Conservation (phyloP, 768 basidiomycete species). For the Mycena vulgaris region DNA sequence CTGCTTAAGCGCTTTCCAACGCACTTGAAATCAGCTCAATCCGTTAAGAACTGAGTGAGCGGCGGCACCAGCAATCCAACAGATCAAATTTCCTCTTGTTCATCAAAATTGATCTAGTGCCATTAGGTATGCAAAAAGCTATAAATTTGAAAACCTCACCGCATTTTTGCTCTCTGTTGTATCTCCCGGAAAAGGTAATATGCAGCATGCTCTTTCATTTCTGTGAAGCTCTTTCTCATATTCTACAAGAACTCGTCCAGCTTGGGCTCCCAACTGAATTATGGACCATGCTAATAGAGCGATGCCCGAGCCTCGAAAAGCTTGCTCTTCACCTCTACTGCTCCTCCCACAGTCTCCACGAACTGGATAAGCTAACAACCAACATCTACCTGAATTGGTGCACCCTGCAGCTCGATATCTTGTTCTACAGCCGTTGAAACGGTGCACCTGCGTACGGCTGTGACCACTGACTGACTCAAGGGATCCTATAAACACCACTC, state of each 20-base stretch:
- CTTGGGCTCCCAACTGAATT: constrained; percentile 38
- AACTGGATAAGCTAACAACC: not conserved
- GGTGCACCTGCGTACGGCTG: no score
- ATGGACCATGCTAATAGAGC: constrained; percentile 26
- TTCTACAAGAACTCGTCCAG: not conserved
- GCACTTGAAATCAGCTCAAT: no score
- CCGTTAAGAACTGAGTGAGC: no score
- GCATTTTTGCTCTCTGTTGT: constrained; percentile 1
- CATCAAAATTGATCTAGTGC: no score
- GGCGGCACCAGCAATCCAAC: no score
- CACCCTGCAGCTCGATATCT: constrained; percentile 9
- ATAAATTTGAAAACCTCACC: constrained; percentile 22
- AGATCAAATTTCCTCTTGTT: no score
- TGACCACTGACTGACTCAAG: no score
- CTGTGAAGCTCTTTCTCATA: not conserved
- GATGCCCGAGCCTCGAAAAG: constrained; percentile 46
- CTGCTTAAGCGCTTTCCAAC: no score
- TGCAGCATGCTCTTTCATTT: no score
- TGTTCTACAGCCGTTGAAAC: no score
- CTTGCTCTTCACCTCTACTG: constrained; percentile 39
- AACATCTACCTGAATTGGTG: not conserved
- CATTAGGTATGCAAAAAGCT: no score
- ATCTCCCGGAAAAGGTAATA: not conserved
- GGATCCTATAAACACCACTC: no score
- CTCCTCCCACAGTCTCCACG: constrained; percentile 11